Evolutionary conservation across 805 yeast genomes (phyloP), one percentile per base, ranked within the genome.

Genomic region (Zygosaccharomyces rouxii): DNA sequence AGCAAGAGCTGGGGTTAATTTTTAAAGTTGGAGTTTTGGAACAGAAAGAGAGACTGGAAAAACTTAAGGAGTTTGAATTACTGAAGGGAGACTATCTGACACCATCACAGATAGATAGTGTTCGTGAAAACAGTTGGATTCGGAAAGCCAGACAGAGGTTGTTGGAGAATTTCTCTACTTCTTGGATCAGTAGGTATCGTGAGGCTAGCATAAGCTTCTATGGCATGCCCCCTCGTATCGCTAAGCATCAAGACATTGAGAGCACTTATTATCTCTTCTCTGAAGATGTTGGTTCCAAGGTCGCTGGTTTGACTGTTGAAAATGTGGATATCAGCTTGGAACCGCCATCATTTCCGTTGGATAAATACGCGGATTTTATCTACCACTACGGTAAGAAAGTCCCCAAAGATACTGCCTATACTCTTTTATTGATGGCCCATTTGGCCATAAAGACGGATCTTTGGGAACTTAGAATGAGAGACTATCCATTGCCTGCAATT

Each of bases 21-120:
- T 78, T 66, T 49, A 81, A 81, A 54, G 68, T 81, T 10, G 89
- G 88, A 0, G 48, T 70, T 3, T 60, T 79, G 7, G 88, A 82
- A 52, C 87, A 83, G 51, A 69, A 70, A 42, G 73, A 70, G 40
- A 65, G 88, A 48, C 35, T 77, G 26, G 63, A 72, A 55, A 69
- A 79, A 67, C 26, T 57, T 10, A 51, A 57, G 11, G 55, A 58
- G 13, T 59, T 71, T 31, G 63, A 60, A 25, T 53, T 59, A 31
- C 55, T 58, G 31, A 44, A 18, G 45, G 43, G 35, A 13, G 38
- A 40, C 7, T 28, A 18, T 41, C 26, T 29, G 4, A 35, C 18
- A 41, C 37, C 38, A 11, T 28, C 7, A 10, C 11, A 23, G 3
- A 19, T 11, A 5, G 31, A 23, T 5, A 18, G 7, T 39, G 22